phyloP scores from a whole-genome alignment of 768 basidiomycete species.

The Imleria badia region DNA sequence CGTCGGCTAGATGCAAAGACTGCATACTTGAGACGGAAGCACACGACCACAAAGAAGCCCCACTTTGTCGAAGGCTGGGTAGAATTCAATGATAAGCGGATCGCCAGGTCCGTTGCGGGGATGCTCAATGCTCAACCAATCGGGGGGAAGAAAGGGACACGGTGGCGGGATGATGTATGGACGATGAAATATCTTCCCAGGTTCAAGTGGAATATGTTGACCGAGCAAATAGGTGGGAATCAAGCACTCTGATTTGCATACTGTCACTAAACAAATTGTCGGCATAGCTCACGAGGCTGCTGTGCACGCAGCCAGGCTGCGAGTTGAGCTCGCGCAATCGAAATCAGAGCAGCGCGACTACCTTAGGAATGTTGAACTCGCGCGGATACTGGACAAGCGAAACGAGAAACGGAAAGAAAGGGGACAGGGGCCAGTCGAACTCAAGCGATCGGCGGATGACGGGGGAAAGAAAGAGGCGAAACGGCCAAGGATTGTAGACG shows the following conservation, averaged over 20 bases:
- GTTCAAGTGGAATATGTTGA: constrained; percentile 99
- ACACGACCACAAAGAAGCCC: constrained; percentile 78
- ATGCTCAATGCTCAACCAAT: constrained; percentile 97
- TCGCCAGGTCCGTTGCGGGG: constrained; percentile 86
- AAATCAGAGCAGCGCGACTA: constrained; percentile 89
- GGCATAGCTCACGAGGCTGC: constrained; percentile 87
- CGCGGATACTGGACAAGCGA: constrained; percentile 82
- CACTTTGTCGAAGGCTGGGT: constrained; percentile 98
- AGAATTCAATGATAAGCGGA: constrained; percentile 92
- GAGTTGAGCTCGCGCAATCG: constrained; percentile 87
- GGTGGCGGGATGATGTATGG: constrained; percentile 98
- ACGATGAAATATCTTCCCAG: constrained; percentile 98
- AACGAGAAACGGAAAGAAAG: constrained; percentile 61
- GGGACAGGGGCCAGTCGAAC: constrained; percentile 46
- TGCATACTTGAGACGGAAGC: constrained; percentile 80
- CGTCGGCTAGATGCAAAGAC: constrained; percentile 67
- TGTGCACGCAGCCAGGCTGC: constrained; percentile 82
- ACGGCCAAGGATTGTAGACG: constrained; percentile 11
- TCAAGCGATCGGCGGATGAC: constrained; percentile 16
- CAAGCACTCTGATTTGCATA: neutral
- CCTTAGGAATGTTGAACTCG: constrained; percentile 90
- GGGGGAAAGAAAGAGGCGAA: constrained; percentile 14
- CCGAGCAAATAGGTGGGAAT: constrained; percentile 94
- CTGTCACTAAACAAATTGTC: constrained; percentile 7
- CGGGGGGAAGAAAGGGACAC: constrained; percentile 85